Evolutionary conservation across 176 grass and related monocot genomes (phyloP).

Genomic region (Saccharum officinarum): DNA sequence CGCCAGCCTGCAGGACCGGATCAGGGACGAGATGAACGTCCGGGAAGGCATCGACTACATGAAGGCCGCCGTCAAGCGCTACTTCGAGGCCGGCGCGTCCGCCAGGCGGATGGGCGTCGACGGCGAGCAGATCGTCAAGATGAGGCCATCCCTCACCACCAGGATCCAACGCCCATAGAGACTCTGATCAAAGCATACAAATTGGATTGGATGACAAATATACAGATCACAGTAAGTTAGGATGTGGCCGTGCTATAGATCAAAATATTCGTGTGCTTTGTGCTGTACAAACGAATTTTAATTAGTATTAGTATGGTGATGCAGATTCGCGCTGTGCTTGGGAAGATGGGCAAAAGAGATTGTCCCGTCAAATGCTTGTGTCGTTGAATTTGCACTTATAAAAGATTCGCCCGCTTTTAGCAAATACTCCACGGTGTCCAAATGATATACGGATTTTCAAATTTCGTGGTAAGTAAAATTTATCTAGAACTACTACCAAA

Average conservation of each 20-base stretch:
- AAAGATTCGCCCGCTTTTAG: too few relatives aligned
- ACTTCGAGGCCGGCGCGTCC: slow-evolving; percentile 72
- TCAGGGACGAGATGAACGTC: slow-evolving; percentile 71
- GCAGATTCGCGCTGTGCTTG: background rate
- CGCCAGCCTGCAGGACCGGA: slow-evolving; percentile 59
- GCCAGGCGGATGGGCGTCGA: slow-evolving; percentile 79
- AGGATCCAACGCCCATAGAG: slow-evolving; percentile 45
- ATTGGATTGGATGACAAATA: background rate
- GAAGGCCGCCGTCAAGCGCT: slow-evolving; percentile 52
- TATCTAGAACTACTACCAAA: too few relatives aligned
- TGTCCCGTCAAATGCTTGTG: too few relatives aligned
- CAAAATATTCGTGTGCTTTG: background rate
- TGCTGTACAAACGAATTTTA: background rate
- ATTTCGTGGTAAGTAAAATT: too few relatives aligned
- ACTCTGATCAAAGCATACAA: background rate
- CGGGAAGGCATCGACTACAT: slow-evolving; percentile 90
- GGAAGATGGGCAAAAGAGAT: too few relatives aligned
- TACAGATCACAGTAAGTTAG: background rate
- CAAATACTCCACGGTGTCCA: too few relatives aligned
- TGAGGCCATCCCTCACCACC: slow-evolving; percentile 93
- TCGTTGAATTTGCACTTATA: too few relatives aligned
- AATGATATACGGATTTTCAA: too few relatives aligned
- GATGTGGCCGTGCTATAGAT: slow-evolving; percentile 4
- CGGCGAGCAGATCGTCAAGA: slow-evolving; percentile 87
- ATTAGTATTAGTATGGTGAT: background rate